Evolutionary conservation across 164 flowering plant species (phyloP).

Genomic region (Santalum album): DNA sequence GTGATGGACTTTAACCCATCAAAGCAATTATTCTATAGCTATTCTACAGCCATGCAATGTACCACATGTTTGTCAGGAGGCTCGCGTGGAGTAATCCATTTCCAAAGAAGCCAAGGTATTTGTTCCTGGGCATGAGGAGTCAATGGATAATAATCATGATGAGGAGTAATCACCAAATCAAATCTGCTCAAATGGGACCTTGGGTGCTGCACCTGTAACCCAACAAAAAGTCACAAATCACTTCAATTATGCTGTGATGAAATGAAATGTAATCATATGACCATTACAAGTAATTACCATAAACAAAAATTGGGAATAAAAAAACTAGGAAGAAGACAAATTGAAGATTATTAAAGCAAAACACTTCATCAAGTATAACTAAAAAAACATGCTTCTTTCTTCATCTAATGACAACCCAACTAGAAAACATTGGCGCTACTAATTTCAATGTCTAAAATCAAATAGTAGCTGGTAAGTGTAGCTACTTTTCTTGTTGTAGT

Average conservation of each 20-base stretch:
- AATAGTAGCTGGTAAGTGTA: too few species aligned
- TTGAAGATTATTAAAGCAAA: too few species aligned
- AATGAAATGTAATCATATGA: neutral
- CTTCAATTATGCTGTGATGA: neutral
- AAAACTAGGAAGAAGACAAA: neutral
- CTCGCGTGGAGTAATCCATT: slow-evolving; percentile 86
- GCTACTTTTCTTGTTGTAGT: too few species aligned
- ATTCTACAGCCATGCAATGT: slow-evolving; percentile 14
- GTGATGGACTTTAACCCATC: neutral
- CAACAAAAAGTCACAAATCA: neutral
- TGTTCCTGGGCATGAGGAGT: slow-evolving; percentile 76
- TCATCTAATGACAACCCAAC: too few species aligned
- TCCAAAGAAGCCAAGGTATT: slow-evolving; percentile 62
- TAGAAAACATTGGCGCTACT: too few species aligned
- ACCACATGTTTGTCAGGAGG: slow-evolving; percentile 84
- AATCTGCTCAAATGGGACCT: slow-evolving; percentile 69
- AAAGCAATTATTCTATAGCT: neutral
- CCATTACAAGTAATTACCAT: neutral
- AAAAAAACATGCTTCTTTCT: too few species aligned
- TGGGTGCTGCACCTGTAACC: slow-evolving; percentile 85
- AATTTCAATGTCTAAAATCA: too few species aligned
- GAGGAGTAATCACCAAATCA: slow-evolving; percentile 89
- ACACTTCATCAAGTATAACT: too few species aligned
- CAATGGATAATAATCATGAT: slow-evolving; percentile 87
- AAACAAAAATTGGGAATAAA: too few species aligned